Conservation (phyloP, 2,329 filamentous ascomycete species). For the Zymoseptoria brevis region DNA sequence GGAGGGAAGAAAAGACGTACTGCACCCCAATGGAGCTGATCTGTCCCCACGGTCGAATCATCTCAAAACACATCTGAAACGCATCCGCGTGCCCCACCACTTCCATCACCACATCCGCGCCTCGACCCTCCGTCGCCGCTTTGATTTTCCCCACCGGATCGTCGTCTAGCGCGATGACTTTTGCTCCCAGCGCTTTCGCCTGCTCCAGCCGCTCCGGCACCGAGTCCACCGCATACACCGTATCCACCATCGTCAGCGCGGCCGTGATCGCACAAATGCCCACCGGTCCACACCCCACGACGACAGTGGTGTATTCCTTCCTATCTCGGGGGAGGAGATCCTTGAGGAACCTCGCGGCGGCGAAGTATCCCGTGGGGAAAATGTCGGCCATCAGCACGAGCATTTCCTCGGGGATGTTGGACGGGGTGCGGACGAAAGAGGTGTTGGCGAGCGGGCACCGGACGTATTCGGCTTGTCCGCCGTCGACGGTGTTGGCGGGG, state of each 20-base stretch:
- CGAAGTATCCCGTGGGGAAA: conserved; percentile 77
- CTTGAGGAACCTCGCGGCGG: conserved; percentile 68
- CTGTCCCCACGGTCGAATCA: conserved; percentile 43
- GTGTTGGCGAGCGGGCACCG: conserved; percentile 73
- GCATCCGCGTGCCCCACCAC: conserved; percentile 43
- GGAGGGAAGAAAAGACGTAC: conserved; percentile 7
- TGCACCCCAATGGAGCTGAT: conserved; percentile 44
- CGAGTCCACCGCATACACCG: conserved; percentile 36
- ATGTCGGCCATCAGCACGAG: conserved; percentile 89
- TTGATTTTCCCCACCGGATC: conserved; percentile 55
- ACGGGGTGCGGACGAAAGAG: conserved; percentile 67
- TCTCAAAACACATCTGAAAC: conserved; percentile 41
- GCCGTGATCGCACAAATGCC: conserved; percentile 62
- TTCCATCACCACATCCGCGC: conserved; percentile 72
- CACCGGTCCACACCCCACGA: conserved; percentile 73
- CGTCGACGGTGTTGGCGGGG: conserved; percentile 27
- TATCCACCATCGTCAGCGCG: conserved; percentile 28
- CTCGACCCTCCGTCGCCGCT: conserved; percentile 68
- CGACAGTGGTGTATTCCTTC: conserved; percentile 61
- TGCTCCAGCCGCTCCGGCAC: conserved; percentile 66
- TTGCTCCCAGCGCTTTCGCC: conserved; percentile 67
- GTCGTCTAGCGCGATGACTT: conserved; percentile 65
- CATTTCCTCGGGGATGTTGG: conserved; percentile 62
- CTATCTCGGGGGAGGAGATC: conserved; percentile 51
- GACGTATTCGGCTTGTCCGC: conserved; percentile 39